A percentile compares a stretch with the other conserved stretches of the same genome.
These are phyloP conservation scores for Petunia axillaris DNA, from an alignment of 257 asterid genomes.

Conservation along the genomic window DNA sequence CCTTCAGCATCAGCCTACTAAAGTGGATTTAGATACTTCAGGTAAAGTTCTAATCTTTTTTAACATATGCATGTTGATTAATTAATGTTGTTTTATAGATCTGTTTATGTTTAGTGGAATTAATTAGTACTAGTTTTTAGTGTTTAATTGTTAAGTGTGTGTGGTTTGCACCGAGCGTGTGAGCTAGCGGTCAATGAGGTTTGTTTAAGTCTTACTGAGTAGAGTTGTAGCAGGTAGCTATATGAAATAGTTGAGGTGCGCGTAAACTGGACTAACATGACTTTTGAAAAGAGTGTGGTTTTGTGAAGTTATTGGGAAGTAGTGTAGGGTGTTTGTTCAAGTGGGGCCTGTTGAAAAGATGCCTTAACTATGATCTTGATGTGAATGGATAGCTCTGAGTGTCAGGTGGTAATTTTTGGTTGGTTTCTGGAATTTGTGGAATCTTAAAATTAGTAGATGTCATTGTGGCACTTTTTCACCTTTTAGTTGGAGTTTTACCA, in stretches of 20 bases:
- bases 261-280: neutral
- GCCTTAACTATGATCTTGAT: constrained; percentile 46
- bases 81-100: neutral
- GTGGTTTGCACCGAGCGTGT: neutral
- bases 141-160: constrained; percentile 28
- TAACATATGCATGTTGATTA: neutral
- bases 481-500: constrained; percentile 22
- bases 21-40: constrained; percentile 51
- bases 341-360: constrained; percentile 69
- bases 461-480: constrained; percentile 32
- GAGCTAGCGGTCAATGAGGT: neutral
- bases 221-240: neutral
- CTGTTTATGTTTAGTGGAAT: constrained; percentile 16
- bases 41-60: constrained; percentile 37
- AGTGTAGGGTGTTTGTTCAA: constrained; percentile 36
- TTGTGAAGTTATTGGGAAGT: constrained; percentile 23
- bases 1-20: constrained; percentile 50
- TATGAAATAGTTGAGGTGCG: neutral
- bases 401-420: constrained; percentile 33
- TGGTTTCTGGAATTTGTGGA: constrained; percentile 39
- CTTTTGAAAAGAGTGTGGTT: neutral
- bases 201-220: neutral
- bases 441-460: constrained; percentile 39
- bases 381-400: constrained; percentile 38
- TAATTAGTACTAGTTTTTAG: constrained; percentile 31